Conservation (phyloP, 129 eudicot species). For the carrot (Daucus carota) region DH1_v3.0 NC_030381.2:52926001-52926500, state of each 20-base stretch:
- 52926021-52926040: conserved; percentile 66
- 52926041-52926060: conserved; percentile 38
- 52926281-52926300: conserved; percentile 15
- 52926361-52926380: background rate
- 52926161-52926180: conserved; percentile 62
- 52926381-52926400: background rate
- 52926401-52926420: background rate
- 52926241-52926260: conserved; percentile 92
- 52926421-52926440: background rate
- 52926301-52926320: background rate
- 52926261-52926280: conserved; percentile 96
- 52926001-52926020: conserved; percentile 49
- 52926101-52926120: conserved; percentile 70
- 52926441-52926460: background rate
- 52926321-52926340: background rate
- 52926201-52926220: conserved; percentile 44
- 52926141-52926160: conserved; percentile 77
- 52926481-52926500: background rate
- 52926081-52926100: conserved; percentile 40
- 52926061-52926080: conserved; percentile 35
- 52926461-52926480: background rate
- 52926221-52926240: conserved; percentile 90
- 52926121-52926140: conserved; percentile 92
- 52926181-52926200: conserved; percentile 49
- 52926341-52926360: background rate